Evolutionary conservation across 805 yeast genomes (phyloP).

Genomic region (Kluyveromyces aestuarii): DNA sequence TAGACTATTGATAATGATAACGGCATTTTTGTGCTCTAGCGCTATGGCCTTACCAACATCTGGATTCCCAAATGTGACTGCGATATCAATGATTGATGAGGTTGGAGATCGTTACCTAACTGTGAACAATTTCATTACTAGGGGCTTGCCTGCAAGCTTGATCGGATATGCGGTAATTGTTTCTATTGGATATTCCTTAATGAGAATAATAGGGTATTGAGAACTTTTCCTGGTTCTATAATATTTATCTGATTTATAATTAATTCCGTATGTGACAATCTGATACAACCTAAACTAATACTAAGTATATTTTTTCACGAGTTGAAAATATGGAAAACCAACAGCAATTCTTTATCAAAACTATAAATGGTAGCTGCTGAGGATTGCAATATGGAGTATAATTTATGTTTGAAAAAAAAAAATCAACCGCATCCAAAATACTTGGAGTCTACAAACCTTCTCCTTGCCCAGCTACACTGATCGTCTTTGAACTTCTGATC

Average conservation of each 20-base stretch:
- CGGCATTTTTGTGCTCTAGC: conserved; percentile 69
- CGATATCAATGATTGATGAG: conserved; percentile 89
- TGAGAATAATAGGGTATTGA: conserved; percentile 48
- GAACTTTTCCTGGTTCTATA: conserved; percentile 5
- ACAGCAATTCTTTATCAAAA: too few species aligned
- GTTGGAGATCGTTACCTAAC: conserved; percentile 84
- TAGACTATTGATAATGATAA: conserved; percentile 58
- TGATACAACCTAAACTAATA: background rate
- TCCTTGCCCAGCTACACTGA: conserved; percentile 44
- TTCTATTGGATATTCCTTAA: conserved; percentile 69
- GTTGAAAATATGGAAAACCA: background rate
- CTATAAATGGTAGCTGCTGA: too few species aligned
- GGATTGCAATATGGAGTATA: background rate
- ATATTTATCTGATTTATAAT: conserved; percentile 10
- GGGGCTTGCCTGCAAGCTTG: conserved; percentile 85
- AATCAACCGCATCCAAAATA: conserved; percentile 52
- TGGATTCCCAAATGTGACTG: conserved; percentile 97
- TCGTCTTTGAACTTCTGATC: conserved; percentile 39
- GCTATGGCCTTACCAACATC: conserved; percentile 98
- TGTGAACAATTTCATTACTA: conserved; percentile 74
- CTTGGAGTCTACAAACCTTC: conserved; percentile 61
- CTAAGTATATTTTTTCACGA: background rate
- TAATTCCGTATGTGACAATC: background rate
- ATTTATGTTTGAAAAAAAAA: conserved; percentile 1
- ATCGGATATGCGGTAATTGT: conserved; percentile 65